phyloP scores from a whole-genome alignment of 2,329 filamentous ascomycete species.

The Graphium sp. region DNA sequence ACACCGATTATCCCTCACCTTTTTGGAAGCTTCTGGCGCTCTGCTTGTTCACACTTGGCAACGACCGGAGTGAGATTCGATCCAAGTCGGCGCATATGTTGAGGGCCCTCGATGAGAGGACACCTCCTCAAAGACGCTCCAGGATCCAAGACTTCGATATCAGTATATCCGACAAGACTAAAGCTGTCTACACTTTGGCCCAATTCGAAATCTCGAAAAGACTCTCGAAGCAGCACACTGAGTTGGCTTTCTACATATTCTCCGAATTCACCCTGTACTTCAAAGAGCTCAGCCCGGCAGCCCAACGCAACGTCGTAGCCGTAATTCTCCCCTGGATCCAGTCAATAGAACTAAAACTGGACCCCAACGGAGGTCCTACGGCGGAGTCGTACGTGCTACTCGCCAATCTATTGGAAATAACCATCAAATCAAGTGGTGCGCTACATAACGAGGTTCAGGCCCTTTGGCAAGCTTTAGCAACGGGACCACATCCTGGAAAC shows the following conservation, averaged over 20 bases:
- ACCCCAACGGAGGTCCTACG: slow-evolving; percentile 81
- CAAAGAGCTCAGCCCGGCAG: slow-evolving; percentile 64
- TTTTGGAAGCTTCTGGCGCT: slow-evolving; percentile 87
- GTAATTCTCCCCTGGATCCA: slow-evolving; percentile 95
- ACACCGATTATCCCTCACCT: slow-evolving; percentile 64
- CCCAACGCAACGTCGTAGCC: slow-evolving; percentile 85
- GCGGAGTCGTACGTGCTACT: slow-evolving; percentile 87
- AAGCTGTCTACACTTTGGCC: slow-evolving; percentile 91
- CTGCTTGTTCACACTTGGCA: slow-evolving; percentile 82
- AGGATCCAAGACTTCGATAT: slow-evolving; percentile 97
- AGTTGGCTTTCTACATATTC: slow-evolving; percentile 84
- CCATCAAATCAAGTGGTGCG: slow-evolving; percentile 74
- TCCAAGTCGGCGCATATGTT: slow-evolving; percentile 76
- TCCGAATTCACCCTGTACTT: slow-evolving; percentile 93
- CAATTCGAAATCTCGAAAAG: slow-evolving; percentile 94
- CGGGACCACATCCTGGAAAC: slow-evolving; percentile 82
- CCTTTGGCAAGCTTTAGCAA: slow-evolving; percentile 90
- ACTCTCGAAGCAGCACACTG: slow-evolving; percentile 73
- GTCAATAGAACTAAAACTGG: slow-evolving; percentile 77
- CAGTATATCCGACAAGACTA: slow-evolving; percentile 95
- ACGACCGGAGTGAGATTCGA: slow-evolving; percentile 74
- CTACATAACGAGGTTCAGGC: slow-evolving; percentile 95
- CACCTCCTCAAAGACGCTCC: slow-evolving; percentile 55
- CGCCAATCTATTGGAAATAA: slow-evolving; percentile 90
- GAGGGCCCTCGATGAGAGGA: slow-evolving; percentile 65